Evolutionary conservation across 345 rosid genomes (phyloP), one percentile per base, ranked within the genome.

Genomic region (Tarenaya hassleriana): DNA sequence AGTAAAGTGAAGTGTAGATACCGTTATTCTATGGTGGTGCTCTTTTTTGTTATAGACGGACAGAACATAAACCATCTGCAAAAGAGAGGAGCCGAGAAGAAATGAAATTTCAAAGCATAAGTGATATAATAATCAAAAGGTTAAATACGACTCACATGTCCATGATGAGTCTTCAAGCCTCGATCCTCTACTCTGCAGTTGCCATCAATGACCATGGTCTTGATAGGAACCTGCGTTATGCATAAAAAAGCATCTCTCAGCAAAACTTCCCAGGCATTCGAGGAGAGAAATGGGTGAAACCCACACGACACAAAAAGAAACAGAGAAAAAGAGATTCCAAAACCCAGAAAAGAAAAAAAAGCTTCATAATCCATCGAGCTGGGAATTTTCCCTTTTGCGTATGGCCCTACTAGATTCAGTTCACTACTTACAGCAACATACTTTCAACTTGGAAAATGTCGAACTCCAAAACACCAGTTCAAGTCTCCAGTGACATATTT

Each of bases 151-250:
- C 95, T 80, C 68, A 91, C 98, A 71, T 76, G 86, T 56, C 98
- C 95, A 66, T 87, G 95, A 35, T 91, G 98, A 20, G 86, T 79
- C 86, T 91, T 91, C 88, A 91, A 72, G 58, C 98, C 98, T 43
- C 96, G 90, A 75, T 91, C 98, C 76, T 91, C 98, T 52, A 88
- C 98, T 64, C 98, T 76, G 75, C 95, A 91, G 45, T 83, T 91
- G 16, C 98, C 98, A 64, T 87, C 98, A 57, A 91, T 77, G 58
- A 91, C 47, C 72, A 91, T 48, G 14, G 95, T 87, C 80, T 91
- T 91, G 78, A 91, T 81, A 9, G 98, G 98, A 32, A 91, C 94
- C 98, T 91, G 58, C 58, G 16, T 32, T 3, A 24, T 24, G 29
- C 14, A 20, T 12, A 16, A 24, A 41, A 38, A 19, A 6, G 2